A percentile compares a stretch with the other conserved stretches of the same genome.
phyloP scores from a whole-genome alignment of 495 filamentous ascomycete genomes.

The Cenococcum geophilum region DNA sequence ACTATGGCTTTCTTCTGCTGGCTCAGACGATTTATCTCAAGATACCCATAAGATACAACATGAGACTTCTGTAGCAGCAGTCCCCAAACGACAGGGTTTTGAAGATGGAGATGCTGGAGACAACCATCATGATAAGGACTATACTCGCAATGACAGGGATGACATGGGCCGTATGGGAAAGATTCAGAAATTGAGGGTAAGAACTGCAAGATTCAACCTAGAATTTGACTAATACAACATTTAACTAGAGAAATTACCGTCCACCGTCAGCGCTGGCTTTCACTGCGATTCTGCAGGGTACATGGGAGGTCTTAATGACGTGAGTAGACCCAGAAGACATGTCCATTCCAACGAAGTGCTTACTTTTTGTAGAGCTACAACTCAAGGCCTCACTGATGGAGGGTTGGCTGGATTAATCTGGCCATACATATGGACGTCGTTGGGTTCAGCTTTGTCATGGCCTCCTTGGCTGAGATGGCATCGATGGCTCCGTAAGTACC shows the following conservation, averaged over 20 bases:
- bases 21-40: not conserved
- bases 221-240: not conserved
- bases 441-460: conserved; percentile 36
- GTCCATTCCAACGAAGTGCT: not conserved
- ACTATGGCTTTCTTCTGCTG: not conserved
- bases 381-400: conserved; percentile 34
- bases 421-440: conserved; percentile 35
- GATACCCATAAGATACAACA: not conserved
- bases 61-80: not conserved
- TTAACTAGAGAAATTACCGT: conserved; percentile 17
- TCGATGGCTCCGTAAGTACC: conserved; percentile 36
- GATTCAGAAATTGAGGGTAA: conserved; percentile 30
- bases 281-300: conserved; percentile 31
- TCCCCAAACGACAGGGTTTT: not conserved
- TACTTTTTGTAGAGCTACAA: conserved; percentile 12
- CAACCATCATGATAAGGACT: conserved; percentile 18
- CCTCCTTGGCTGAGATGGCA: conserved; percentile 38
- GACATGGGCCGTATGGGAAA: conserved; percentile 41
- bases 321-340: not conserved
- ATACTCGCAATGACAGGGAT: conserved; percentile 24
- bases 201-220: not conserved
- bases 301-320: conserved; percentile 27
- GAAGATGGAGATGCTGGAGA: conserved; percentile 20
- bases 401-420: conserved; percentile 38
- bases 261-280: conserved; percentile 12